Percentiles rank a stretch among this genome's conserved stretches.
phyloP scores from a whole-genome alignment of 2,329 filamentous ascomycete genomes.

The Biscogniauxia mediterranea region DNA sequence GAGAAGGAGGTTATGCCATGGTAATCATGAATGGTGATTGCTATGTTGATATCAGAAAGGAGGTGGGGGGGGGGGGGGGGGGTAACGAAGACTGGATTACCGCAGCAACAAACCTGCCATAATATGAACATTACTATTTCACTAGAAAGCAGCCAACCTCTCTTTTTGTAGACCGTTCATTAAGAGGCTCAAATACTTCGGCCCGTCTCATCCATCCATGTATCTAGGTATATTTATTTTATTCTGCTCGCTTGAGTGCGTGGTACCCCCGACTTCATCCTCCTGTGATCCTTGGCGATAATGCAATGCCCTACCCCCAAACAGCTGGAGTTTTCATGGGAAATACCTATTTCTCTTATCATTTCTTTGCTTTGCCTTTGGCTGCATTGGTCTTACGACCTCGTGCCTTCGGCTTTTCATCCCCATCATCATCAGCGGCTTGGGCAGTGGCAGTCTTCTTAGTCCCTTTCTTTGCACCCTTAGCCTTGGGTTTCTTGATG shows the following conservation, averaged over 20 bases:
- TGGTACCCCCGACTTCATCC: background rate
- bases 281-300: background rate
- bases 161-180: background rate
- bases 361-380: constrained; percentile 34
- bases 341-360: constrained; percentile 5
- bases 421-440: constrained; percentile 46
- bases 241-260: background rate
- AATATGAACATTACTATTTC: background rate
- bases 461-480: constrained; percentile 50
- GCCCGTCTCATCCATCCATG: background rate
- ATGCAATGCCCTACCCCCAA: background rate
- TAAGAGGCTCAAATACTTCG: background rate
- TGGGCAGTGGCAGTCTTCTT: constrained; percentile 39
- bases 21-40: background rate
- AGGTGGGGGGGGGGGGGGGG: too few relatives aligned
- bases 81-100: background rate
- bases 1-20: too few relatives aligned
- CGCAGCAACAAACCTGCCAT: background rate
- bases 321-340: background rate
- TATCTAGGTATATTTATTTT: background rate
- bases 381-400: constrained; percentile 25
- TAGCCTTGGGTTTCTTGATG: constrained; percentile 85
- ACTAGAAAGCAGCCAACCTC: background rate
- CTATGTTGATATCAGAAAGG: background rate
- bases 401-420: constrained; percentile 48